These are phyloP conservation scores for Wickerhamiella brachini DNA, from an alignment of 805 yeast genomes.

Conservation along the genomic window DNA sequence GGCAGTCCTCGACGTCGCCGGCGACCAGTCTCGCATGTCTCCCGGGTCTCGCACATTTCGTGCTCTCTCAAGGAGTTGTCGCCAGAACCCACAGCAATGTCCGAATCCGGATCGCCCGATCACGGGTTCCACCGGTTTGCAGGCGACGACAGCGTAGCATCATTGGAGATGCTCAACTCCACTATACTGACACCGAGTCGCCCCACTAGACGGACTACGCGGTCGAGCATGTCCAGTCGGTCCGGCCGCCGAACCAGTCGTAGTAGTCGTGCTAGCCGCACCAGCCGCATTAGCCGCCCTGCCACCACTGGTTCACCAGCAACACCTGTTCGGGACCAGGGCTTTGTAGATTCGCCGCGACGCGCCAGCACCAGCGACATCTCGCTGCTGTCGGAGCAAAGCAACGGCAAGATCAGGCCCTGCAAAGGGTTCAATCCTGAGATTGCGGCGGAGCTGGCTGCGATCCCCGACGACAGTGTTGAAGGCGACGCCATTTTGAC, in stretches of 20 bases:
- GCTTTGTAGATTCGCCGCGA: background rate
- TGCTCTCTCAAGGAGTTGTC: too few species aligned
- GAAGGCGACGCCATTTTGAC: slow-evolving; percentile 58
- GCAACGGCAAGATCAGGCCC: slow-evolving; percentile 20
- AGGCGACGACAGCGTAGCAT: background rate
- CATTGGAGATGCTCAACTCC: background rate
- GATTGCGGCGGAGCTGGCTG: slow-evolving; percentile 63
- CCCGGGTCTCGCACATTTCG: too few species aligned
- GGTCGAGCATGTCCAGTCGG: background rate
- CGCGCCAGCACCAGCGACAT: slow-evolving; percentile 6
- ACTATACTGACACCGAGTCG: background rate
- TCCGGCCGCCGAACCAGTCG: too few species aligned
- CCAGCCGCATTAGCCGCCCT: too few species aligned
- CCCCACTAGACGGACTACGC: too few species aligned
- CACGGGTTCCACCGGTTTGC: too few species aligned
- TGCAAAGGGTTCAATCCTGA: slow-evolving; percentile 34
- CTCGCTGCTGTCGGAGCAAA: slow-evolving; percentile 18
- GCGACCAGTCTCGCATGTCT: too few species aligned
- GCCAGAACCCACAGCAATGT: too few species aligned
- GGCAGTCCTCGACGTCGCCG: background rate
- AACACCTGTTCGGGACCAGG: background rate
- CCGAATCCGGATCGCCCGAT: too few species aligned
- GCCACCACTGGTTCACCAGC: background rate
- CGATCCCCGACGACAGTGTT: slow-evolving; percentile 66
- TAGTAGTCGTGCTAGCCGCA: too few species aligned